Base-by-base conservation (phyloP, 2,329 filamentous ascomycete species). In the Beauveria australis region DNA sequence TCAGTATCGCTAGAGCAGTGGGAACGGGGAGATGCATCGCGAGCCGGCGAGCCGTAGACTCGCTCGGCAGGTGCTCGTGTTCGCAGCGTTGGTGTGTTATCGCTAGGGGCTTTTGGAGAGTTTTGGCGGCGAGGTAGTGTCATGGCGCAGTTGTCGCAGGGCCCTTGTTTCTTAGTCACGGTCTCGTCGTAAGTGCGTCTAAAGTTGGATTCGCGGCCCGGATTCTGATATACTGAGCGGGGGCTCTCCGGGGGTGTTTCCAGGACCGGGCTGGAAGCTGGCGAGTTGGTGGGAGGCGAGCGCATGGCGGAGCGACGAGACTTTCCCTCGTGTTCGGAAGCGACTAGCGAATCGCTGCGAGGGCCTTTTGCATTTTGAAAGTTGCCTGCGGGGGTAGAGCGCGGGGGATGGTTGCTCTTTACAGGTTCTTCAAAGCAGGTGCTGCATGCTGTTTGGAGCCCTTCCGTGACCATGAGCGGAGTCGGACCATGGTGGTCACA, bases 401-500 rank as follows among this genome's bases (percentile, higher is more conserved):
- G 75, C 51, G 76, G 75, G 62, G 76, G 73, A 44, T 70, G 69
- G 62, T 72, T 68, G 53, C 65, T 44, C 64, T 68, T 62, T 5
- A 59, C 22, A 19, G 62, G 51, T 47, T 73, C 71, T 40, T 86
- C 81, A 68, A 78, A 82, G 69, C 86, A 89, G 66, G 79, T 76
- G 61, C 76, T 76, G 68, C 86, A 89, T 53, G 81, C 78, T 14
- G 84, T 81, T 2, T 84, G 82, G 16, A 87, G 73, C 53, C 84
- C 85, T 70, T 89, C 85, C 41, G 86, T 89, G 67, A 88, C 85
- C 82, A 89, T 87, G 62, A 89, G 73, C 54, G 85, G 85, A 52
- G 85, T 88, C 53, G 86, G 86, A 64, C 86, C 86, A 74, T 89
- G 86, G 64, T 83, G 78, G 71, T 89, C 86, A 78, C 86, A 89